Evolutionary conservation across 768 basidiomycete genomes (phyloP), one percentile per base, ranked within the genome.

Genomic region (Infundibulicybe gibba): DNA sequence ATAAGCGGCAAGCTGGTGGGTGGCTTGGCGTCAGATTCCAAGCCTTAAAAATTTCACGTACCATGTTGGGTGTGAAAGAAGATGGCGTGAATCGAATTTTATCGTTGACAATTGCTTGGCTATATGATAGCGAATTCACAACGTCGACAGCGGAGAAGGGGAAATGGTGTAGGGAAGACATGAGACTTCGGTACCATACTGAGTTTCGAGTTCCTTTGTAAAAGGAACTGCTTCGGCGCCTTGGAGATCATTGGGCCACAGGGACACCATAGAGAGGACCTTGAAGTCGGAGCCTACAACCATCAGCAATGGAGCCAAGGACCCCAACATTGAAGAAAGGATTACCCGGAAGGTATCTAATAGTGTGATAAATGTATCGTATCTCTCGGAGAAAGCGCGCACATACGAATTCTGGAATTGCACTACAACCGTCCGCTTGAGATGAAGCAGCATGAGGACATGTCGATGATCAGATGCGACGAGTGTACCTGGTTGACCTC

Each of bases 161-260:
- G 75, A 69, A 9, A 76, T 60, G 17, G 65, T 73, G 62, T 72
- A 87, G 1, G 83, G 83, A 10, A 85, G 61, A 51, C 81, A 84
- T 37, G 67, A 61, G 17, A 84, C 65, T 6, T 82, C 70, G 15
- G 63, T 58, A 41, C 69, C 78, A 41, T 76, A 66, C 48, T 82
- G 79, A 10, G 58, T 61, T n/a, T 65, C 57, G 2, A 83, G 58
- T 3, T 72, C 73, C 39, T 68, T 52, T 4, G 74, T 71, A 58
- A 81, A 83, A 1, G 74, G 74, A n/a, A 73, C 56, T 2, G 74
- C 54, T 17, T 68, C 61, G 2, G 52, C 43, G 3, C 52, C 32
- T 1, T 61, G 43, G 1, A 60, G 21, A 19, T 56, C 50, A 6
- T 60, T 48, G 30, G 70, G 57, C 13, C 66, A 62, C 34, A 77